A percentile compares a stretch with the other conserved stretches of the same genome.
These are phyloP conservation scores for Clarireedia homoeocarpa DNA, from an alignment of 2,329 filamentous ascomycete species.

Conservation along the genomic window DNA sequence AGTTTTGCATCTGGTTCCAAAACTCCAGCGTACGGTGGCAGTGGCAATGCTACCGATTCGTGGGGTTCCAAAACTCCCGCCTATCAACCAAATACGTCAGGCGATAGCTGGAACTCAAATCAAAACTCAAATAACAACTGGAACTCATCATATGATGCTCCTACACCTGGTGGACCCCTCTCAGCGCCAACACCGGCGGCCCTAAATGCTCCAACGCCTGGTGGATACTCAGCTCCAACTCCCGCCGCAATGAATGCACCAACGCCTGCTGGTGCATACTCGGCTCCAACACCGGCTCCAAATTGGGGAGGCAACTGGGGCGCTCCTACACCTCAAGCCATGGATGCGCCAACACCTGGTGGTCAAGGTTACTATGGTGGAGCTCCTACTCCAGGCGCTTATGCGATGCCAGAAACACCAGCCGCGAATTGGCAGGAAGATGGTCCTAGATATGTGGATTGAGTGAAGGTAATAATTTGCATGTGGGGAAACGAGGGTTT, in stretches of 20 bases:
- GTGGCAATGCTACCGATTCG: conserved; percentile 43
- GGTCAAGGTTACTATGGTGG: conserved; percentile 27
- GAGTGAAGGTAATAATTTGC: conserved; percentile 4
- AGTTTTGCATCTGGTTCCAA: conserved; percentile 63
- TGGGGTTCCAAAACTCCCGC: conserved; percentile 62
- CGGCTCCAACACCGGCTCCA: conserved; percentile 61
- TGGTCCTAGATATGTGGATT: conserved; percentile 34
- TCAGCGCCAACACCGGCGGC: conserved; percentile 55
- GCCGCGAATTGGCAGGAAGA: conserved; percentile 41
- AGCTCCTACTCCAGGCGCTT: conserved; percentile 28
- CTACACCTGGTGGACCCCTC: conserved; percentile 54
- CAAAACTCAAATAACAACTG: conserved; percentile 31
- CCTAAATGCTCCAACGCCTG: conserved; percentile 64
- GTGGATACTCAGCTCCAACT: conserved; percentile 45
- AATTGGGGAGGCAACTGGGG: conserved; percentile 40
- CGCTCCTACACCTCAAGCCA: conserved; percentile 40
- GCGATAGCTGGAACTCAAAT: conserved; percentile 30
- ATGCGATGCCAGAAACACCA: conserved; percentile 48
- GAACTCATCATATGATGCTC: conserved; percentile 53
- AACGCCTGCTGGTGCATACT: conserved; percentile 35
- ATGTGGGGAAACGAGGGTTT: not conserved
- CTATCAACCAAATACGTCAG: conserved; percentile 64
- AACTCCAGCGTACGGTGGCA: conserved; percentile 64
- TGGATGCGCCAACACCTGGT: conserved; percentile 43
- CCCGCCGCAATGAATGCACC: conserved; percentile 41